These are phyloP conservation scores for Rhizopus arrhizus DNA, from an alignment of 371 early-diverging fungal genomes.

Conservation along the genomic window DNA sequence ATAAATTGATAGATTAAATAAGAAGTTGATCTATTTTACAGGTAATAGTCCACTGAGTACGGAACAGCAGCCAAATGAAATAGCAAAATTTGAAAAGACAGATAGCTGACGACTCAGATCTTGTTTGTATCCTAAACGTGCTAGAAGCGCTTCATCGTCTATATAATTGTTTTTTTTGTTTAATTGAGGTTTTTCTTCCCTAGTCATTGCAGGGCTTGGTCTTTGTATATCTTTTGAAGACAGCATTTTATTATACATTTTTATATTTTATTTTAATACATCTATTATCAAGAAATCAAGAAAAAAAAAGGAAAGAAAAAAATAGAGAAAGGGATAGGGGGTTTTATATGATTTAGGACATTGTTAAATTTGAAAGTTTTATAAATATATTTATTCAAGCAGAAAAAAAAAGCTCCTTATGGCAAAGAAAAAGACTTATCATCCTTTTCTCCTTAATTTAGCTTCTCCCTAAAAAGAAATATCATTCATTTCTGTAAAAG, in stretches of 20 bases:
- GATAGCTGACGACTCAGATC: slow-evolving; percentile 27
- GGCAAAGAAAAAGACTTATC: too few species aligned
- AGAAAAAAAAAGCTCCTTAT: too few species aligned
- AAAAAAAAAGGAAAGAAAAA: neutral
- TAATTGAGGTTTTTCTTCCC: neutral
- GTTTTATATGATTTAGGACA: too few species aligned
- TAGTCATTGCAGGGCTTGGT: slow-evolving; percentile 17
- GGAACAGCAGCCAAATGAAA: slow-evolving; percentile 58
- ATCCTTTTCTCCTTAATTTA: too few species aligned
- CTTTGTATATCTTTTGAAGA: slow-evolving; percentile 2
- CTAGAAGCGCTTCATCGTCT: slow-evolving; percentile 4
- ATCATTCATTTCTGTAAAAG: too few species aligned
- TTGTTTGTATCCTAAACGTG: slow-evolving; percentile 34
- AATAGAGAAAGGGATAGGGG: neutral
- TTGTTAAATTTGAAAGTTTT: too few species aligned
- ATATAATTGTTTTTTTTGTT: slow-evolving; percentile 5
- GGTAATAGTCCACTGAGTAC: slow-evolving; percentile 51
- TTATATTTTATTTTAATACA: too few species aligned
- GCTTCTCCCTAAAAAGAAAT: too few species aligned
- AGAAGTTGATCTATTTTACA: slow-evolving; percentile 43
- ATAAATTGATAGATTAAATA: too few species aligned
- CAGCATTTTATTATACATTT: neutral
- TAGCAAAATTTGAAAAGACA: slow-evolving; percentile 47
- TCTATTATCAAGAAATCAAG: neutral
- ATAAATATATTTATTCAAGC: too few species aligned